A percentile compares a stretch with the other conserved stretches of the same genome.
Evolutionary conservation across 1,139 yeast species (phyloP).

Genomic region (Suhomyces wounanorum): DNA sequence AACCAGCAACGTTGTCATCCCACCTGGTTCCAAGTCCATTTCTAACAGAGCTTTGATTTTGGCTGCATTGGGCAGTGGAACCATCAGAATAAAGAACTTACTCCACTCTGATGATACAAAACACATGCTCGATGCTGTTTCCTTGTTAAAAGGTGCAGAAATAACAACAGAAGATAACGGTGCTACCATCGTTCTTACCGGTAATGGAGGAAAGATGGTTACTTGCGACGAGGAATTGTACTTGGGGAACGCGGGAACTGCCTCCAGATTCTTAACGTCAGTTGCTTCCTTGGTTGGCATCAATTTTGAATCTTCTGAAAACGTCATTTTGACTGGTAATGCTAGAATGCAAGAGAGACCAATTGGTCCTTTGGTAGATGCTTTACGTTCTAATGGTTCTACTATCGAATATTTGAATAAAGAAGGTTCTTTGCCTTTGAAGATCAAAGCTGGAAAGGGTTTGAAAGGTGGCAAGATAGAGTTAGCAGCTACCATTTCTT

Average conservation of each 20-base stretch:
- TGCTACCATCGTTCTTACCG: conserved; percentile 79
- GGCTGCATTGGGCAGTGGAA: conserved; percentile 89
- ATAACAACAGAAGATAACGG: conserved; percentile 85
- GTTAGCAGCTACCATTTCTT: conserved; percentile 92
- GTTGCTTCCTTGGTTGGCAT: conserved; percentile 76
- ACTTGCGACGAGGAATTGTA: conserved; percentile 68
- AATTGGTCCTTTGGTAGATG: conserved; percentile 93
- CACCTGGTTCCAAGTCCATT: conserved; percentile 97
- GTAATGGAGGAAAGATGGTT: conserved; percentile 77
- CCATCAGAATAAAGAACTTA: conserved; percentile 78
- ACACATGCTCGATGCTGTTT: conserved; percentile 89
- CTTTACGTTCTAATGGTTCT: conserved; percentile 80
- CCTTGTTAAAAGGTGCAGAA: conserved; percentile 76
- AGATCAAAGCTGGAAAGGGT: conserved; percentile 67
- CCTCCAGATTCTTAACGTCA: conserved; percentile 90
- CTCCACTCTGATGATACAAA: conserved; percentile 95
- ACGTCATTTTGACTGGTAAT: conserved; percentile 83
- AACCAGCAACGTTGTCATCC: conserved; percentile 55
- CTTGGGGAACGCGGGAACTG: conserved; percentile 98
- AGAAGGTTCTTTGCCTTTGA: conserved; percentile 85
- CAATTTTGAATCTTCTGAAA: conserved; percentile 36
- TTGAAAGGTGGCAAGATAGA: conserved; percentile 91
- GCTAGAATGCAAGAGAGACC: conserved; percentile 98
- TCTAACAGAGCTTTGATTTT: conserved; percentile 91
- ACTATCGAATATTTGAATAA: conserved; percentile 67